phyloP scores from a whole-genome alignment of 2,329 filamentous ascomycete species.

The Orbilia oligospora region DNA sequence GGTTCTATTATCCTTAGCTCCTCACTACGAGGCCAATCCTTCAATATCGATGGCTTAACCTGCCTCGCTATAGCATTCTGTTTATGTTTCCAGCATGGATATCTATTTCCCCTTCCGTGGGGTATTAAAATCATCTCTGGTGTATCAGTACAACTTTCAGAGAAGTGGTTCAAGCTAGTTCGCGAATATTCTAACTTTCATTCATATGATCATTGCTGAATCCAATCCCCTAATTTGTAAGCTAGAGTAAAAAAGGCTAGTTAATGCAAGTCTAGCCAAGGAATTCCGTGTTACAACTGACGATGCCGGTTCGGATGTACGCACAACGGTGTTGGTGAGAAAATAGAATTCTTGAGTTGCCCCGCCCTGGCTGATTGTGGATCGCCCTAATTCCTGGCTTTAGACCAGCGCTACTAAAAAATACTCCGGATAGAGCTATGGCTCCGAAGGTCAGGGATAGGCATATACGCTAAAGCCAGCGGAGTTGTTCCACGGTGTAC shows the following conservation, averaged over 20 bases:
- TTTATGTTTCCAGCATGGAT: neutral
- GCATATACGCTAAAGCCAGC: neutral
- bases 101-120: too few species aligned
- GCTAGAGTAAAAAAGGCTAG: neutral
- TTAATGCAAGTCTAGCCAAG: neutral
- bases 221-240: neutral
- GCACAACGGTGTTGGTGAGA: too few species aligned
- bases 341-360: neutral
- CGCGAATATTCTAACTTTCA: neutral
- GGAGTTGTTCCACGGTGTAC: too few species aligned
- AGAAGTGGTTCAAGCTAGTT: neutral
- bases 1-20: neutral
- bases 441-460: neutral
- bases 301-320: too few species aligned
- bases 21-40: neutral
- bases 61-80: neutral
- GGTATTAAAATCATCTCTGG: too few species aligned
- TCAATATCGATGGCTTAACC: neutral
- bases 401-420: neutral
- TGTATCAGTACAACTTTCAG: too few species aligned
- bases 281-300: too few species aligned
- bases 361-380: too few species aligned
- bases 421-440: neutral
- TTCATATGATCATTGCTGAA: conserved; percentile 2
- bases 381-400: too few species aligned